Evolutionary conservation across 108 stramenopile species (phyloP), one percentile per base, ranked within the genome.

Genomic region (Licmophora abbreviata): DNA sequence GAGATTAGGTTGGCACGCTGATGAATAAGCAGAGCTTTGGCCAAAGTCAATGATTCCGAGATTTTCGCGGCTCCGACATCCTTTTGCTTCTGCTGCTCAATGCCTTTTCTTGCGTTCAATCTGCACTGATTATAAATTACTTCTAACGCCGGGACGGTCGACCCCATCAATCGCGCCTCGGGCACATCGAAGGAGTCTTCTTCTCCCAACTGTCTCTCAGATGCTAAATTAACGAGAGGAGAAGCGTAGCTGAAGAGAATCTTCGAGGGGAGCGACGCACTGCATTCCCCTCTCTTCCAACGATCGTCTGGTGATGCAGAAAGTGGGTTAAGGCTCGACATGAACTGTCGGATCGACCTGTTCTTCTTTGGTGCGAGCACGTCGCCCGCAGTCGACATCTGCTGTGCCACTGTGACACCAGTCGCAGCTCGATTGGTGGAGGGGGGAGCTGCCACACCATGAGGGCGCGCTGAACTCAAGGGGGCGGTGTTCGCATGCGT

Each of bases 131-230:
- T 48, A 45, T 49, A 68, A 21, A 29, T 60, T 6, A 29, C 61
- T 31, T 46, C 44, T 5, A 78, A 44, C 10, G 36, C 30, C 0
- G 63, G 31, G n/a, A 80, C 79, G 18, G 64, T 38, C 14, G 30
- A 44, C 3, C 45, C 55, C 74, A 80, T 76, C 29, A 36, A 33
- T 11, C 62, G 65, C 3, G 51, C 21, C 2, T 32, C 32, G 1
- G 72, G 48, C 18, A 81, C 48, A n/a, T 15, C 30, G 49, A 84
- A 80, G 8, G 73, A 68, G 64, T 88, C 87, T 5, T 61, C 49
- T 14, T 63, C 59, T 34, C 77, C 73, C 44, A 88, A 49, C 15
- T 52, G 61, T 5, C 83, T 68, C 12, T 82, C 46, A 12, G 51
- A 35, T 17, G 76, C 67, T 3, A 67, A 48, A 14, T 85, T 61